Percentiles rank a stretch among this genome's conserved stretches.
These are phyloP conservation scores for Carex cristatella DNA, from an alignment of 176 grass and related monocot genomes.

Conservation along the genomic window DNA sequence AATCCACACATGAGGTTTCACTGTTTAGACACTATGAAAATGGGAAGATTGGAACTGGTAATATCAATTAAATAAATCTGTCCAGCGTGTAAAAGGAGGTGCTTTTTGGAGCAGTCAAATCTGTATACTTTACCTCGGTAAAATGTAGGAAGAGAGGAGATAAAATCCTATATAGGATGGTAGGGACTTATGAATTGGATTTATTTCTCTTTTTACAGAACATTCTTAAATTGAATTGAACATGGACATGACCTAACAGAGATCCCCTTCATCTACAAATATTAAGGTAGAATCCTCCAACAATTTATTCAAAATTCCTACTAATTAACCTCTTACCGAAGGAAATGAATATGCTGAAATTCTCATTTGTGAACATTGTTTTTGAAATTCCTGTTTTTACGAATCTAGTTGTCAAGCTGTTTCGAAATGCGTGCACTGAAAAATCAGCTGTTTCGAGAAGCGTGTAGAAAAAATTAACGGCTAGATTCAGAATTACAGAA, in stretches of 20 bases:
- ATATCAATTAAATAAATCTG: neutral
- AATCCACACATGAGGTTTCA: neutral
- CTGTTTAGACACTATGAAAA: neutral
- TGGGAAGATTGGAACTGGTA: neutral
- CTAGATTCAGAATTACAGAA: no score
- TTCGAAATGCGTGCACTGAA: no score
- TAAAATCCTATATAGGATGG: slow-evolving; percentile 19
- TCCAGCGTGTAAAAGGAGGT: slow-evolving; percentile 13
- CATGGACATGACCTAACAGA: slow-evolving; percentile 22
- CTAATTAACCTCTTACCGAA: no score
- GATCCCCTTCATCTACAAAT: neutral
- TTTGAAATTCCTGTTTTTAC: no score
- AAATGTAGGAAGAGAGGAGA: neutral
- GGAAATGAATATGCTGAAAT: no score
- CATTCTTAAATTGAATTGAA: slow-evolving; percentile 22
- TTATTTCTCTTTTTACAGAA: slow-evolving; percentile 2
- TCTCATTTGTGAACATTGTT: no score
- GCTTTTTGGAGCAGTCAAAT: slow-evolving; percentile 18
- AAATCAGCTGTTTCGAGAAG: no score
- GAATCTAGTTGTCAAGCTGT: no score
- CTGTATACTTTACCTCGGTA: slow-evolving; percentile 11
- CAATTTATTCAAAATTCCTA: neutral
- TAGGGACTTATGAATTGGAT: slow-evolving; percentile 13
- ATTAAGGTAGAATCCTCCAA: neutral
- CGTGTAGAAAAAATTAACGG: no score